Conservation (phyloP, 1,139 yeast genomes). For the Scheffersomyces parashehatae region DNA sequence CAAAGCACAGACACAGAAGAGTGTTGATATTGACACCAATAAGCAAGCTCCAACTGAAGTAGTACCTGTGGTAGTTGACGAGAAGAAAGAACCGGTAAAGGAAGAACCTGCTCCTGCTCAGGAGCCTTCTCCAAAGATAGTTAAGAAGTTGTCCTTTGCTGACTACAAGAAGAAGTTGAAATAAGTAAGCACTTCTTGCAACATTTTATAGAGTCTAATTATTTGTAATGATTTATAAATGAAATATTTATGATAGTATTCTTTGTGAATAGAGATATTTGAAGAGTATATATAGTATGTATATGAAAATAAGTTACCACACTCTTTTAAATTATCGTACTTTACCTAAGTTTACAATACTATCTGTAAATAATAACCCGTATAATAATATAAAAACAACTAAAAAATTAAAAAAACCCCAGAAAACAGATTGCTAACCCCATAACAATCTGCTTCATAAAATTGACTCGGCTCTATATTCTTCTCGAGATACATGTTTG, state of each 20-base stretch:
- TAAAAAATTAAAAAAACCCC: neutral
- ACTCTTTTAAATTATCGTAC: too few relatives aligned
- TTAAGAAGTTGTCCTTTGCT: constrained; percentile 78
- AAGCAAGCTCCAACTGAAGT: neutral
- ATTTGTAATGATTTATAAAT: too few relatives aligned
- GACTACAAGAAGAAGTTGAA: constrained; percentile 76
- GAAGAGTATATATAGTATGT: too few relatives aligned
- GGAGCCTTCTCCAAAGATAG: constrained; percentile 28
- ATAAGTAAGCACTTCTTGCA: constrained; percentile 10
- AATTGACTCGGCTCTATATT: constrained; percentile 1
- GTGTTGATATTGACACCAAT: neutral
- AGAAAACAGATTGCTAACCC: neutral
- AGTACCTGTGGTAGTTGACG: constrained; percentile 1
- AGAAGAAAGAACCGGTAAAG: constrained; percentile 8
- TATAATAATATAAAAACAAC: neutral
- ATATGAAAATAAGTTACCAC: too few relatives aligned
- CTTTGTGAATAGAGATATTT: too few relatives aligned
- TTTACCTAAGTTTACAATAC: too few relatives aligned
- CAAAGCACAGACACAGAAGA: neutral
- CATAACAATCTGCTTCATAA: neutral
- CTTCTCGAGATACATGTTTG: neutral
- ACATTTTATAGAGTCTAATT: too few relatives aligned
- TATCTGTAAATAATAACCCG: too few relatives aligned
- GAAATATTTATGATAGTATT: too few relatives aligned
- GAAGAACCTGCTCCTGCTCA: constrained; percentile 14